Evolutionary conservation across 345 rosid genomes (phyloP).

Genomic region (Camelina hispida): DNA sequence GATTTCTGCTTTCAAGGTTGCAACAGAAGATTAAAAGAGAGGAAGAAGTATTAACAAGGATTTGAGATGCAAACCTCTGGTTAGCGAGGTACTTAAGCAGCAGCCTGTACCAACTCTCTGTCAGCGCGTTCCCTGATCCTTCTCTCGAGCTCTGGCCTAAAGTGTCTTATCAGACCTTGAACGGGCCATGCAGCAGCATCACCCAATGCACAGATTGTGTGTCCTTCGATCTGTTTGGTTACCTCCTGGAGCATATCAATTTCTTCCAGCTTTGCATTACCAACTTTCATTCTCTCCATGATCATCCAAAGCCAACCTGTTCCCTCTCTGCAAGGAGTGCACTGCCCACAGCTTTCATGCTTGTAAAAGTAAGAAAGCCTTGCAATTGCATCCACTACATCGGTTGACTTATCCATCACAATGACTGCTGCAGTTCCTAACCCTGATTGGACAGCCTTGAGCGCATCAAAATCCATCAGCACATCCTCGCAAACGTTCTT

Average conservation of each 20-base stretch:
- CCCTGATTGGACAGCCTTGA: slow-evolving; percentile 95
- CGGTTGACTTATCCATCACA: slow-evolving; percentile 99
- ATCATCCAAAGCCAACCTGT: slow-evolving; percentile 99
- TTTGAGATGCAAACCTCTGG: slow-evolving; percentile 36
- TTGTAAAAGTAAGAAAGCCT: slow-evolving; percentile 98
- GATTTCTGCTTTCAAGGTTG: neutral
- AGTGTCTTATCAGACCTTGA: slow-evolving; percentile 94
- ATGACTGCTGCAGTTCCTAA: slow-evolving; percentile 96
- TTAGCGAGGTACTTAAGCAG: slow-evolving; percentile 59
- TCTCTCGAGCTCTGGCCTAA: slow-evolving; percentile 99
- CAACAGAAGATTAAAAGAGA: slow-evolving; percentile 13
- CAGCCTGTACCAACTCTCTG: slow-evolving; percentile 87
- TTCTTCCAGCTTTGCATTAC: slow-evolving; percentile 95
- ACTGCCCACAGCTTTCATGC: slow-evolving; percentile 99
- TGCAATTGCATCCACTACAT: slow-evolving; percentile 96
- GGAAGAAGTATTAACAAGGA: slow-evolving; percentile 10
- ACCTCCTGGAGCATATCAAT: slow-evolving; percentile 99
- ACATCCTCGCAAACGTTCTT: slow-evolving; percentile 89
- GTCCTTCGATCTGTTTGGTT: slow-evolving; percentile 98
- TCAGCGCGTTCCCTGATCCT: slow-evolving; percentile 87
- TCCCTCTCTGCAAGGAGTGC: slow-evolving; percentile 99
- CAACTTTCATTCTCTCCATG: slow-evolving; percentile 97
- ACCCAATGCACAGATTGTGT: slow-evolving; percentile 97
- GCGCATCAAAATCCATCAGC: slow-evolving; percentile 96
- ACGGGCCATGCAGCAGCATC: slow-evolving; percentile 99